phyloP scores from a whole-genome alignment of 139 green algal genomes.

The Chlorella sorokiniana region DNA sequence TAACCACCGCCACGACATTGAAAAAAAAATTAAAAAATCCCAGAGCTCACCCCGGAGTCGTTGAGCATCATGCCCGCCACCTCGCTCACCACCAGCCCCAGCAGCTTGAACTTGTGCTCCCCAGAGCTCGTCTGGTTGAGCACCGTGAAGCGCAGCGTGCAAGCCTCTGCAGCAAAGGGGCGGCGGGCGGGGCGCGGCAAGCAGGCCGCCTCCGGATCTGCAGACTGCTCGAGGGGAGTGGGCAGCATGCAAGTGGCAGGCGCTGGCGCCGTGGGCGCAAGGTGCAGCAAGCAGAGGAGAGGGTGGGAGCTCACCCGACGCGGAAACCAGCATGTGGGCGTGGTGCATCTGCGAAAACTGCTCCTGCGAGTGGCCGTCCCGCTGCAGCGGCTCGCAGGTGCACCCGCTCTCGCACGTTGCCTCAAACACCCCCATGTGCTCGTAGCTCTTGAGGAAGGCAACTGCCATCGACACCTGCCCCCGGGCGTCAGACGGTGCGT shows the following conservation, averaged over 20 bases:
- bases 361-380: not conserved
- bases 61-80: not conserved
- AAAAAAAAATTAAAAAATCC: not conserved
- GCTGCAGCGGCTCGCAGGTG: not conserved
- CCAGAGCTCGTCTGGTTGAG: not conserved
- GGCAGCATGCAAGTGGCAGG: too few relatives aligned
- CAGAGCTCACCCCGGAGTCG: not conserved
- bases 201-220: too few relatives aligned
- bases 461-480: not conserved
- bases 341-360: not conserved
- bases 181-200: too few relatives aligned
- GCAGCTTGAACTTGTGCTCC: constrained; percentile 11
- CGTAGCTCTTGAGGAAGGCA: not conserved
- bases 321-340: not conserved
- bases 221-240: not conserved
- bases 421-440: not conserved
- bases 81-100: not conserved
- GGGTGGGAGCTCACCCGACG: not conserved
- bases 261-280: not conserved
- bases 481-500: not conserved
- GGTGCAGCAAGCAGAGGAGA: not conserved
- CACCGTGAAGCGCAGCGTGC: not conserved
- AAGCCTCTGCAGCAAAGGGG: not conserved
- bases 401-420: not conserved
- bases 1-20: too few relatives aligned